A percentile compares a stretch with the other conserved stretches of the same genome.
Conservation (phyloP, 2,329 filamentous ascomycete genomes). For the Sordariomycetes sp. region DNA sequence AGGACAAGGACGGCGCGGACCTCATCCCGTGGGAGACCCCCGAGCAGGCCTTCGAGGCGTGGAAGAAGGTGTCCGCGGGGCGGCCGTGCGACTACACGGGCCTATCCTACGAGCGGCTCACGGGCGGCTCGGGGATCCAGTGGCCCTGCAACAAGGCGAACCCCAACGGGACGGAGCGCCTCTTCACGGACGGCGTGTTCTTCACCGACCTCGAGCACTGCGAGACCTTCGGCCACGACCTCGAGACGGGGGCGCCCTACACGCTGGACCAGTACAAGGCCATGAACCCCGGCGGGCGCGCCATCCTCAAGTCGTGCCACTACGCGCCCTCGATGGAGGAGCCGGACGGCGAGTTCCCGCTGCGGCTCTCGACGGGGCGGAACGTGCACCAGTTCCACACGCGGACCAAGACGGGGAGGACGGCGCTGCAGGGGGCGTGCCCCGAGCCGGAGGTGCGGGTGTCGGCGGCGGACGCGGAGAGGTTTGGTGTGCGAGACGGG, state of each 20-base stretch:
- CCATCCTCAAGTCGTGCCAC: slow-evolving; percentile 21
- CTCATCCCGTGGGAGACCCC: slow-evolving; percentile 17
- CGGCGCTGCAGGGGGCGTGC: slow-evolving; percentile 16
- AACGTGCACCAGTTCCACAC: slow-evolving; percentile 24
- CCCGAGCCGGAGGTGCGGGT: slow-evolving; percentile 18
- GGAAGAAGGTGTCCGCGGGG: slow-evolving; percentile 20
- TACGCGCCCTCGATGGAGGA: slow-evolving; percentile 17
- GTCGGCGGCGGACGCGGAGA: slow-evolving; percentile 16
- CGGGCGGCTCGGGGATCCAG: slow-evolving; percentile 22
- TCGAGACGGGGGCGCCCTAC: slow-evolving; percentile 22
- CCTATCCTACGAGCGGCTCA: slow-evolving; percentile 20
- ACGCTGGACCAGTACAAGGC: slow-evolving; percentile 16
- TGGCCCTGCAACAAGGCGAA: slow-evolving; percentile 22
- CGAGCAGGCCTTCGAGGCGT: slow-evolving; percentile 23
- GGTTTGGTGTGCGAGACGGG: slow-evolving; percentile 13
- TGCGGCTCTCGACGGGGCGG: slow-evolving; percentile 20
- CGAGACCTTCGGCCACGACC: slow-evolving; percentile 23
- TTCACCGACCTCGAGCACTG: slow-evolving; percentile 23
- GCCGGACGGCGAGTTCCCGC: slow-evolving; percentile 19
- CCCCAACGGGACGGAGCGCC: slow-evolving; percentile 20
- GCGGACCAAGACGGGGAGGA: slow-evolving; percentile 22
- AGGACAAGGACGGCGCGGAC: slow-evolving; percentile 18
- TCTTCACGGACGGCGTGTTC: slow-evolving; percentile 20
- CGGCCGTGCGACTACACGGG: slow-evolving; percentile 22
- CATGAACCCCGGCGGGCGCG: slow-evolving; percentile 19